Percentiles rank a stretch among this genome's conserved stretches.
Conservation (phyloP, 352 stramenopile species). For the Globisporangium nagaii region DNA sequence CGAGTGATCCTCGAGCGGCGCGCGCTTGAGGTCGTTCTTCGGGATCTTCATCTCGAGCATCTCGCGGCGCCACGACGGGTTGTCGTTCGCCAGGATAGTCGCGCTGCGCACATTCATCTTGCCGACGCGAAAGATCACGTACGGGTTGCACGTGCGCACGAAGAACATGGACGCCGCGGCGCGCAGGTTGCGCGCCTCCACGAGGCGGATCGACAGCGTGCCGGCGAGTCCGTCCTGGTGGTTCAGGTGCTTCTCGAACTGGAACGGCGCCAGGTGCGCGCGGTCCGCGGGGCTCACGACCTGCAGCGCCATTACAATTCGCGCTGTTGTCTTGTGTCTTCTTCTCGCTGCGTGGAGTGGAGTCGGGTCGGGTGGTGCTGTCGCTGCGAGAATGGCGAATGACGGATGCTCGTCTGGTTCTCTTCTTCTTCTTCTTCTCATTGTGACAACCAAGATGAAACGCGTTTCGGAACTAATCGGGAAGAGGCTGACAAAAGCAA, state of each 20-base stretch:
- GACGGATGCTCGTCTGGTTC: neutral
- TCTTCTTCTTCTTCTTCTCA: too few species aligned
- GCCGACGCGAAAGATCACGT: constrained; percentile 80
- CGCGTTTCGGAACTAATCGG: too few species aligned
- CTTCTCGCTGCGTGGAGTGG: neutral
- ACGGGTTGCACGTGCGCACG: constrained; percentile 76
- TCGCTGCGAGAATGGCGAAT: neutral
- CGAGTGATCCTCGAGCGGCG: constrained; percentile 56
- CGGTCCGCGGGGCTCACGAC: constrained; percentile 23
- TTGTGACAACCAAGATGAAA: too few species aligned
- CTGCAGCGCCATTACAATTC: constrained; percentile 26
- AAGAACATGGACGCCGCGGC: constrained; percentile 78
- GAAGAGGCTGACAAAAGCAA: too few species aligned
- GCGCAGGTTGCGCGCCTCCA: constrained; percentile 66
- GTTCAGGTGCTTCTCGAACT: constrained; percentile 74
- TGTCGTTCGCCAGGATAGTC: constrained; percentile 68
- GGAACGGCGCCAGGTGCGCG: constrained; percentile 44
- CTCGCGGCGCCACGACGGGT: constrained; percentile 70
- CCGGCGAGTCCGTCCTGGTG: constrained; percentile 74
- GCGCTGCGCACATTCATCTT: constrained; percentile 62
- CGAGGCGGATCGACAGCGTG: constrained; percentile 61
- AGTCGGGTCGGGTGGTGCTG: too few species aligned
- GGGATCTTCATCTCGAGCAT: constrained; percentile 69
- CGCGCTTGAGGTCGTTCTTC: constrained; percentile 59
- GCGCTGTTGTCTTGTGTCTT: neutral